Evolutionary conservation across 805 yeast genomes (phyloP).

Genomic region (Candida silvicultrix): DNA sequence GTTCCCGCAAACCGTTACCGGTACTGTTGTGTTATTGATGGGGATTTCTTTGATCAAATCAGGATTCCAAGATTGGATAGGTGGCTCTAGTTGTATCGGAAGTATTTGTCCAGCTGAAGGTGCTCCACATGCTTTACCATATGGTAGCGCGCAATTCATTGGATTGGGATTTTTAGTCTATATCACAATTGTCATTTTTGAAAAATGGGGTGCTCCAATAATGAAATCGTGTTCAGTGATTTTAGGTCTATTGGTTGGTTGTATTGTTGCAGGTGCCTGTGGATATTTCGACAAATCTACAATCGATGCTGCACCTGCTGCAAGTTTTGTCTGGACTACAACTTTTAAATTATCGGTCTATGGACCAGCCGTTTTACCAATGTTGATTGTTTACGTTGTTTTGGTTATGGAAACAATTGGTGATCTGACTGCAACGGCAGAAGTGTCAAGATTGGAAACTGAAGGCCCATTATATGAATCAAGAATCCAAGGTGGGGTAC

Average conservation of each 20-base stretch:
- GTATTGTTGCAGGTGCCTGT: conserved; percentile 88
- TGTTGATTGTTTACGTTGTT: conserved; percentile 74
- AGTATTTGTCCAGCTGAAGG: conserved; percentile 41
- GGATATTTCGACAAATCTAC: conserved; percentile 63
- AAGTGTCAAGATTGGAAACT: conserved; percentile 78
- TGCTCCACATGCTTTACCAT: conserved; percentile 53
- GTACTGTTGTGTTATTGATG: conserved; percentile 83
- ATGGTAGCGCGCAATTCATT: conserved; percentile 87
- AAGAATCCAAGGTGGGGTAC: conserved; percentile 87
- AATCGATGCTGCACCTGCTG: conserved; percentile 72
- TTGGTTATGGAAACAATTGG: conserved; percentile 91
- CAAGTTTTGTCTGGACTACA: conserved; percentile 83
- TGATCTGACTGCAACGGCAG: conserved; percentile 90
- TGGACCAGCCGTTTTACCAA: conserved; percentile 83
- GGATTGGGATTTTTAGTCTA: conserved; percentile 86
- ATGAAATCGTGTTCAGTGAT: conserved; percentile 93
- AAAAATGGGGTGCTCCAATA: conserved; percentile 89
- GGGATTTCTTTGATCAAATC: conserved; percentile 65
- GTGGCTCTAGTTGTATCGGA: conserved; percentile 68
- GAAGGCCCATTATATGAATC: conserved; percentile 79
- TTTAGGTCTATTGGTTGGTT: conserved; percentile 76
- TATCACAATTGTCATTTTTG: conserved; percentile 65
- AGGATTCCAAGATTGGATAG: conserved; percentile 82
- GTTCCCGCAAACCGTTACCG: conserved; percentile 88
- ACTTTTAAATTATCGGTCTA: conserved; percentile 72